Evolutionary conservation across 345 rosid genomes (phyloP), one percentile per base, ranked within the genome.

Genomic region (Cochlearia excelsa): DNA sequence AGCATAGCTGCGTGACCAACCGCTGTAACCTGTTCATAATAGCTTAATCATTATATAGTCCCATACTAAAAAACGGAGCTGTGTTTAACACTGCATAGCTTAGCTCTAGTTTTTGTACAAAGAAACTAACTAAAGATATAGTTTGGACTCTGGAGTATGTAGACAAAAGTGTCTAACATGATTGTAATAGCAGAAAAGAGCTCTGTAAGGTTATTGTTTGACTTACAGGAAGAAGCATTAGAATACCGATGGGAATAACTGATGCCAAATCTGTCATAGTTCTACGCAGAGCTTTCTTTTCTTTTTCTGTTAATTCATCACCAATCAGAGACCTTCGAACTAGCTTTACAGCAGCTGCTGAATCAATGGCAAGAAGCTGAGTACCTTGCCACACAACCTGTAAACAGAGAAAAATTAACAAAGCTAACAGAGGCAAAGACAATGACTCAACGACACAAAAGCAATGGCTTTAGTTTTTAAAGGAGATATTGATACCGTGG

Each of bases 161-260:
- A 39, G 43, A 41, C 47, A 1, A 43, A 39, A 54, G 27, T 54
- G 29, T 46, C 6, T 39, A 10, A 38, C 9, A 52, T 7, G 38
- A 58, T 51, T 65, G 42, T 30, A 11, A 31, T 47, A 53, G 11
- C 6, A 10, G 46, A 60, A 6, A 10, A 23, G 55, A 42, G 54
- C 9, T 45, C 30, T 29, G n/a, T 10, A 38, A 34, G 65, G 70
- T 33, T 63, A 27, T 10, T 38, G 46, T 33, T 51, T 27, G 16
- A 85, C 97, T 89, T 80, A 93, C 97, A 34, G 99, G 95, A 73
- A 93, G 95, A 78, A 93, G 97, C 99, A 93, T 93, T 61, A 93
- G 75, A 57, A 93, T 47, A 27, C 99, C 89, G 51, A 93, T 89
- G 35, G 99, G 99, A 54, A 93, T 72, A 44, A 89, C 95, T 39